phyloP scores from a whole-genome alignment of 352 stramenopile species.

The Globisporangium paroecandrum region DNA sequence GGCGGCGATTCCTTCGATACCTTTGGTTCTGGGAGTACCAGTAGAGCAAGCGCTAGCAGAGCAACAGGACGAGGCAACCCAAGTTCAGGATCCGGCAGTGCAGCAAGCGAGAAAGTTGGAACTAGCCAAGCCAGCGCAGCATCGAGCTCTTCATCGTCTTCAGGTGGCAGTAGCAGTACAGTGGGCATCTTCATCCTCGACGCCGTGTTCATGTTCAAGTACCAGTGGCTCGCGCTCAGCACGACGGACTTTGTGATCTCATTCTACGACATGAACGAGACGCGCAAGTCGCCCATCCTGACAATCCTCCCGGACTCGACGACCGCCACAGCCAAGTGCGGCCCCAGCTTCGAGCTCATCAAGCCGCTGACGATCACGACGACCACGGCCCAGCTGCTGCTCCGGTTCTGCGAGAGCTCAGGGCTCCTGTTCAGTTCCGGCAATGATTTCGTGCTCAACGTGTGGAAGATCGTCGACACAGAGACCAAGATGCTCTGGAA shows the following conservation, averaged over 20 bases:
- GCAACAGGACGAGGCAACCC: background rate
- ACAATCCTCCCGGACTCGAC: constrained; percentile 15
- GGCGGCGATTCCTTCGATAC: background rate
- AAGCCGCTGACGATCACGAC: constrained; percentile 59
- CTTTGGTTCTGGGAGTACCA: too few species aligned
- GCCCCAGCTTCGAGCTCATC: constrained; percentile 38
- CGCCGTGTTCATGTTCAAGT: constrained; percentile 58
- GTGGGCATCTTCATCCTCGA: constrained; percentile 60
- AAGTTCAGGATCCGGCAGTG: background rate
- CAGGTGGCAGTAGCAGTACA: background rate
- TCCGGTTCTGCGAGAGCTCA: constrained; percentile 62
- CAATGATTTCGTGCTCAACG: constrained; percentile 68
- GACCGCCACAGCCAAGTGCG: constrained; percentile 11
- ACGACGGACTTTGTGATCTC: constrained; percentile 79
- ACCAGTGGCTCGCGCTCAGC: constrained; percentile 59
- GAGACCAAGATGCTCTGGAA: constrained; percentile 63
- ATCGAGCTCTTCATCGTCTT: background rate
- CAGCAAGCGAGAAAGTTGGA: background rate
- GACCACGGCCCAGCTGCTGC: constrained; percentile 49
- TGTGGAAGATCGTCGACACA: constrained; percentile 61
- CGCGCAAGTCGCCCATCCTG: constrained; percentile 24
- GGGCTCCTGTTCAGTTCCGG: constrained; percentile 53
- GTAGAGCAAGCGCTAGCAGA: background rate
- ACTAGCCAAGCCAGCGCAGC: background rate
- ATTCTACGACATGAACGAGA: constrained; percentile 79